Evolutionary conservation across 768 basidiomycete genomes (phyloP), one percentile per base, ranked within the genome.

Genomic region (Lactarius sp.): DNA sequence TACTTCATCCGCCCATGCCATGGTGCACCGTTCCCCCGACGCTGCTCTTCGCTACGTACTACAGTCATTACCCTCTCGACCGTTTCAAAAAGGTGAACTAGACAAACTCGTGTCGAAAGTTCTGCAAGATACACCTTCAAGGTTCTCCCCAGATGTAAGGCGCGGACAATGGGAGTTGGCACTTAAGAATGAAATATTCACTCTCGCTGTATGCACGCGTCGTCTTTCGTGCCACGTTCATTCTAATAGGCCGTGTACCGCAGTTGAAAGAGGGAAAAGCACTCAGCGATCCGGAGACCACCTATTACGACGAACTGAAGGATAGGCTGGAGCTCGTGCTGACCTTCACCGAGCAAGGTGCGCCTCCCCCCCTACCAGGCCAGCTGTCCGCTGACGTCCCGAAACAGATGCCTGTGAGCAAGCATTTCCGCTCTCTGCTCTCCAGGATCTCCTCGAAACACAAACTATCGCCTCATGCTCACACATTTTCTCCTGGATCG

Each of bases 401-500:
- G 61, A 41, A 47, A 6, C 66, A 91, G 90, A 91, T 70, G 87
- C 85, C n/a, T 90, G 87, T 69, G 92, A 94, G 66, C 78, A 81
- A 46, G 81, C 81, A 2, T 86, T 92, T 66, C 86, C 91, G 1
- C 85, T 94, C 65, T 78, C 77, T 39, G 78, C 90, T 14, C 81
- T 94, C 1, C 87, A 92, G 71, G 91, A 93, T 69, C 78, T 95
- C 20, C 77, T 95, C 56, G 93, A 95, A 73, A 85, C 84, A 0
- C 91, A 94, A 66, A 94, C 93, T 6, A 88, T 95, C 65, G 74
- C 78, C 1, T 92, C 90, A 18, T 94, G 93, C 71, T 90, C 90
- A 10, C 86, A 89, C 66, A 84, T 95, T 27, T 93, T 94, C 75
- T 86, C 86, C 4, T 95, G 92, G 89, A 87, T 94, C 53, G 92